These are phyloP conservation scores for Triticum aestivum DNA, from an alignment of 176 grass and related monocot species.

Conservation along the genomic window IWGSC_CS_RefSeq_v2.1 NC_057810.1:89879355-89879854, in stretches of 20 bases:
- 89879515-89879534: too few relatives aligned
- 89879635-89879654: constrained; percentile 15
- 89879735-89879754: too few relatives aligned
- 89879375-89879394: too few relatives aligned
- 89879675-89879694: background rate
- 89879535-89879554: too few relatives aligned
- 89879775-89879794: background rate
- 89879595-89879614: background rate
- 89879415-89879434: too few relatives aligned
- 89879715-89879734: background rate
- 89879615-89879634: background rate
- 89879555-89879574: background rate
- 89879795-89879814: constrained; percentile 7
- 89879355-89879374: too few relatives aligned
- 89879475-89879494: too few relatives aligned
- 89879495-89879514: too few relatives aligned
- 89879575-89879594: background rate
- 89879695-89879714: constrained; percentile 29
- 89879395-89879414: background rate
- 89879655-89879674: constrained; percentile 22
- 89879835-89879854: constrained; percentile 33
- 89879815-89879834: constrained; percentile 47
- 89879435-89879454: too few relatives aligned
- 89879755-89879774: background rate
- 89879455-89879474: too few relatives aligned